Conservation (phyloP, 1,284 basidiomycete genomes). For the Cerioporus squamosus region DNA sequence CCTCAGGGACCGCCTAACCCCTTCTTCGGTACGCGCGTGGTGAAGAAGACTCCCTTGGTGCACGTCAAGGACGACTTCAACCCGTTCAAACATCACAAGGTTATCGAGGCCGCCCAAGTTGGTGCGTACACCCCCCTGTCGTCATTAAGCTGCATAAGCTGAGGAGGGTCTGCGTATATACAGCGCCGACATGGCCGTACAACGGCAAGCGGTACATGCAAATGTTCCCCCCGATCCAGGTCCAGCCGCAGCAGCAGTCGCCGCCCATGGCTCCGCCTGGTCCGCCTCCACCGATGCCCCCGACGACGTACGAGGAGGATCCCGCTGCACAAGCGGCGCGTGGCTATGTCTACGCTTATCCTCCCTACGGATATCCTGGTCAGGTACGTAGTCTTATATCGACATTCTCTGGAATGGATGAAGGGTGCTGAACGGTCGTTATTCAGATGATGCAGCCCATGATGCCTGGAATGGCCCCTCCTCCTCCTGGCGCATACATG, state of each 20-base stretch:
- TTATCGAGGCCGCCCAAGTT: conserved; percentile 73
- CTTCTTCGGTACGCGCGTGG: conserved; percentile 83
- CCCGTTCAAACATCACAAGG: conserved; percentile 88
- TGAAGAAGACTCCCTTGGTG: conserved; percentile 74
- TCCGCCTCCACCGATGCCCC: conserved; percentile 69
- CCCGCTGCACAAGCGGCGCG: conserved; percentile 61
- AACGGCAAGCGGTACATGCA: conserved; percentile 84
- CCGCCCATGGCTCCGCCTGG: conserved; percentile 69
- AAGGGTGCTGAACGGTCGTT: background rate
- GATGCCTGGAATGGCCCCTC: conserved; percentile 81
- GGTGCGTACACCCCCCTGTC: conserved; percentile 51
- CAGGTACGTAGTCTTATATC: conserved; percentile 49
- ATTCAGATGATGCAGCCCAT: conserved; percentile 53
- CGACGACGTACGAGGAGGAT: conserved; percentile 75
- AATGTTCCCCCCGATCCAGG: conserved; percentile 69
- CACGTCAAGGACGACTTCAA: conserved; percentile 95
- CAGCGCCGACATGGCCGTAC: conserved; percentile 86
- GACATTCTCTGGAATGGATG: conserved; percentile 20
- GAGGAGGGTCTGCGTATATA: conserved; percentile 7
- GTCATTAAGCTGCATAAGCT: background rate
- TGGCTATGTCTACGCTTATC: conserved; percentile 73
- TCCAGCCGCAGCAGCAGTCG: conserved; percentile 57
- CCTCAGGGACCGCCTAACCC: conserved; percentile 62
- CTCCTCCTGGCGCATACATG: conserved; percentile 77
- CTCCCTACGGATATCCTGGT: conserved; percentile 73